phyloP scores from a whole-genome alignment of 2,329 filamentous ascomycete genomes.

The Alternaria arbusti region DNA sequence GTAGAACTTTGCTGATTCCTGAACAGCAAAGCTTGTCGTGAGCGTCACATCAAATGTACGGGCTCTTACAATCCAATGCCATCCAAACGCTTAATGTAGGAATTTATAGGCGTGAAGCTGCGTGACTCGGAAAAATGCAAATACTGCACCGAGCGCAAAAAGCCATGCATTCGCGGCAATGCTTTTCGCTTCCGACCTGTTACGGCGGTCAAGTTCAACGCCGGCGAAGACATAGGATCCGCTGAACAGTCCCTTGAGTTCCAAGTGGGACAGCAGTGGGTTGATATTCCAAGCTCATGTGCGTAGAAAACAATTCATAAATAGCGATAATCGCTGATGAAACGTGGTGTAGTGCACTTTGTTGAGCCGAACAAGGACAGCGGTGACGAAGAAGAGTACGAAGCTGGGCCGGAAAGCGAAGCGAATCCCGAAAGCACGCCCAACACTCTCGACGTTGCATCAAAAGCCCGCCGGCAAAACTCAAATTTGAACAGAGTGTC shows the following conservation, averaged over 20 bases:
- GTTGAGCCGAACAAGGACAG: conserved; percentile 35
- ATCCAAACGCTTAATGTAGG: background rate
- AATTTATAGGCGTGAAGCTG: conserved; percentile 32
- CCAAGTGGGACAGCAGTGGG: conserved; percentile 33
- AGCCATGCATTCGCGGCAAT: conserved; percentile 36
- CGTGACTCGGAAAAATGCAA: conserved; percentile 38
- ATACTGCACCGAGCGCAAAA: conserved; percentile 38
- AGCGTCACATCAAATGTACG: conserved; percentile 43
- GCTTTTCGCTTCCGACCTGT: conserved; percentile 41
- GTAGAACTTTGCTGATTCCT: conserved; percentile 15
- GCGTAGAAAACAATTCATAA: background rate
- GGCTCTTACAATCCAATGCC: background rate
- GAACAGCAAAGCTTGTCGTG: conserved; percentile 37
- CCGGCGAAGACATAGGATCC: conserved; percentile 38
- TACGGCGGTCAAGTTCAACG: conserved; percentile 41
- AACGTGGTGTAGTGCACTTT: conserved; percentile 29
- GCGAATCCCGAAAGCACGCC: conserved; percentile 1
- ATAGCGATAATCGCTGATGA: background rate
- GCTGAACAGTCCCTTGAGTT: conserved; percentile 39
- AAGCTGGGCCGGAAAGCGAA: conserved; percentile 12
- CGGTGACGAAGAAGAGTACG: conserved; percentile 25
- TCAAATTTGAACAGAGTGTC: background rate
- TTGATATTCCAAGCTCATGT: conserved; percentile 35
- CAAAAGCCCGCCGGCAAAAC: conserved; percentile 2
- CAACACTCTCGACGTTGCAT: conserved; percentile 5